phyloP scores from a whole-genome alignment of 2,329 filamentous ascomycete species.

The Cephalotrichum gorgonifer region DNA sequence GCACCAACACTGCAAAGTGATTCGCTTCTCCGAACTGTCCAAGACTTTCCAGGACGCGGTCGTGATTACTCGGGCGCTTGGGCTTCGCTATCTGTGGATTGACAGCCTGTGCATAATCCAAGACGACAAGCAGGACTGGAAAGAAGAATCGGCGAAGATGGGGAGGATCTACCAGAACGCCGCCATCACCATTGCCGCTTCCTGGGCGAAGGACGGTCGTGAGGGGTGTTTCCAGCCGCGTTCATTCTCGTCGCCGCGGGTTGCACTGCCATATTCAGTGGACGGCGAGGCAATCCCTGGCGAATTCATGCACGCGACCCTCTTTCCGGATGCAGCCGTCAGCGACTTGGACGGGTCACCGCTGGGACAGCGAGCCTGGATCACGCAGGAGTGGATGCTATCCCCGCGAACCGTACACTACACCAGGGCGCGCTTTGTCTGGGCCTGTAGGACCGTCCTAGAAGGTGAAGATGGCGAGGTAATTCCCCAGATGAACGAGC shows the following conservation, averaged over 20 bases:
- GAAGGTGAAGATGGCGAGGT: too few species aligned
- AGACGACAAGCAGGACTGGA: conserved; percentile 9
- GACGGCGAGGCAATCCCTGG: not conserved
- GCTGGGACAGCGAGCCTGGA: too few species aligned
- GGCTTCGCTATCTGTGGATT: conserved; percentile 12
- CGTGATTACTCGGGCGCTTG: conserved; percentile 6
- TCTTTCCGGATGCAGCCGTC: too few species aligned
- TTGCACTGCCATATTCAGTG: not conserved
- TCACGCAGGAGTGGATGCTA: too few species aligned
- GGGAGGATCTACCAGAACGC: conserved; percentile 10
- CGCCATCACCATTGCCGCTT: conserved; percentile 10
- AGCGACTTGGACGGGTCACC: too few species aligned
- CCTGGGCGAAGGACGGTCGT: too few species aligned
- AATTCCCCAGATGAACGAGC: too few species aligned
- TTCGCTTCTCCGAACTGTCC: conserved; percentile 8
- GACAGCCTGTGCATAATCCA: conserved; percentile 7
- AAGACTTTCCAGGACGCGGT: conserved; percentile 10
- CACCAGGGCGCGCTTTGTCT: too few species aligned
- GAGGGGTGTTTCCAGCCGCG: not conserved
- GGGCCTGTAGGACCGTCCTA: too few species aligned
- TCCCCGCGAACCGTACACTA: too few species aligned
- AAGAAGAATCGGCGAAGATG: conserved; percentile 11
- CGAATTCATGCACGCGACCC: not conserved
- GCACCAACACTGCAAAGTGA: conserved; percentile 4
- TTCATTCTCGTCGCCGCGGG: not conserved